Evolutionary conservation across 2,329 filamentous ascomycete genomes (phyloP).

Genomic region (Colletotrichum godetiae): DNA sequence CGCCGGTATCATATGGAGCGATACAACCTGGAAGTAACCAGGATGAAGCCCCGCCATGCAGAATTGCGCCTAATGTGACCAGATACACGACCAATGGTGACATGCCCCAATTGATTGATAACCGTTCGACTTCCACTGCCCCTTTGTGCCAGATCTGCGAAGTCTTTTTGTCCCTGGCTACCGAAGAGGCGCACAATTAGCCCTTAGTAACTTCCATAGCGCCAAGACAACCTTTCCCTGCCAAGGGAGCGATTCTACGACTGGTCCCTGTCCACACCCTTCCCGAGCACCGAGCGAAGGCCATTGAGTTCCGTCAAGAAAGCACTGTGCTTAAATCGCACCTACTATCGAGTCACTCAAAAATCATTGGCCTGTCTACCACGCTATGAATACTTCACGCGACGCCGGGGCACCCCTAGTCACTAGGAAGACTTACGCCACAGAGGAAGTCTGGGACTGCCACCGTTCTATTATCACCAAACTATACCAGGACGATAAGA

Average conservation of each 20-base stretch:
- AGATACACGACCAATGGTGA: neutral
- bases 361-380: neutral
- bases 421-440: constrained; percentile 12
- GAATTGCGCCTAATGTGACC: neutral
- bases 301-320: neutral
- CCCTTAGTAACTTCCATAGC: neutral
- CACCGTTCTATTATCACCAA: neutral
- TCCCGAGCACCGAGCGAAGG: neutral
- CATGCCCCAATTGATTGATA: neutral
- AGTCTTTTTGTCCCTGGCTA: neutral
- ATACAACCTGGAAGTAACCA: neutral
- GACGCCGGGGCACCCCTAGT: neutral
- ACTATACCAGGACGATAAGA: constrained; percentile 12
- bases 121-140: neutral
- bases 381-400: neutral
- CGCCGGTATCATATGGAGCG: neutral
- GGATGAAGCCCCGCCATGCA: neutral
- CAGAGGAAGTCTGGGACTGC: neutral
- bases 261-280: neutral
- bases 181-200: neutral
- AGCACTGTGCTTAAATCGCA: neutral
- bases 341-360: neutral
- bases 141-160: neutral
- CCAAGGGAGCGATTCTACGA: neutral
- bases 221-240: neutral